Evolutionary conservation across 495 filamentous ascomycete species (phyloP).

Genomic region (Copromyces sp.): DNA sequence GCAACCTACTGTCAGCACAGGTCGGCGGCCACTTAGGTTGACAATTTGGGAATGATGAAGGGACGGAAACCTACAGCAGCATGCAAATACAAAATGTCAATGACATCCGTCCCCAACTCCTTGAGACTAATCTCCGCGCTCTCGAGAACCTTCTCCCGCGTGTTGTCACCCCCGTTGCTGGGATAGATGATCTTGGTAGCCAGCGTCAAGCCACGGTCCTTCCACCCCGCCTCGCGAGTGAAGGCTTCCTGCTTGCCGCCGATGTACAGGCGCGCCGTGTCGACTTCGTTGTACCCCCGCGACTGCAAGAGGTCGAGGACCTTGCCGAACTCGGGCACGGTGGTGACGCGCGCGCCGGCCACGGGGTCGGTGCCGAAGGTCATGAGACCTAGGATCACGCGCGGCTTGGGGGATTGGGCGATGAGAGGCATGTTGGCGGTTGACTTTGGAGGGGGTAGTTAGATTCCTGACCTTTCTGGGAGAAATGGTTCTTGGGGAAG

Average conservation of each 20-base stretch:
- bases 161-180: conserved; percentile 43
- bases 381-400: conserved; percentile 53
- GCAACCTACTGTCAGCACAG: too few species aligned
- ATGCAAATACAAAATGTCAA: conserved; percentile 87
- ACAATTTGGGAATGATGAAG: too few species aligned
- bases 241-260: conserved; percentile 72
- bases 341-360: conserved; percentile 60
- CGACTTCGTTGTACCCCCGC: conserved; percentile 68
- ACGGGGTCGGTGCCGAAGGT: conserved; percentile 46
- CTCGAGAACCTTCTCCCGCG: conserved; percentile 45
- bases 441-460: background rate
- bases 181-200: conserved; percentile 78
- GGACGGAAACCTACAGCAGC: conserved; percentile 38
- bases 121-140: conserved; percentile 54
- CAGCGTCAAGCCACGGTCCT: conserved; percentile 68
- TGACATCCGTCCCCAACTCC: conserved; percentile 62
- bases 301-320: conserved; percentile 60
- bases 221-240: conserved; percentile 66
- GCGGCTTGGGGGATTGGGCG: conserved; percentile 26
- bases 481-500: background rate
- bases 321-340: conserved; percentile 50
- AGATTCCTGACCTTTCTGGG: background rate
- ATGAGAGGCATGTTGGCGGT: conserved; percentile 37
- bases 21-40: too few species aligned
- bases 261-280: conserved; percentile 70